phyloP scores from a whole-genome alignment of 2,329 filamentous ascomycete genomes.

The Ploettnerulaceae sp. region DNA sequence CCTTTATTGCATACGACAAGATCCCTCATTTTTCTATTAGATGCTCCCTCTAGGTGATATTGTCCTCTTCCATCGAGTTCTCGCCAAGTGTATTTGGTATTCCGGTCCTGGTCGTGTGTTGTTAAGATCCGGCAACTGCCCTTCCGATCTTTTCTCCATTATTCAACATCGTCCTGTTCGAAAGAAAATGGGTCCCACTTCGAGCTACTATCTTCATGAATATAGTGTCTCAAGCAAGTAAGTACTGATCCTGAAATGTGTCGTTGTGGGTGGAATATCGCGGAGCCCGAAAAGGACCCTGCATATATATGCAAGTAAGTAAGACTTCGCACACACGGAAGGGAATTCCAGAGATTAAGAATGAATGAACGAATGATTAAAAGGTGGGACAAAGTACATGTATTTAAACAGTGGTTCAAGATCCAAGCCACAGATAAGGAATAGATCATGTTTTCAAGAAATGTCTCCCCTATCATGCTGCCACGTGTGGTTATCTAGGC shows the following conservation, averaged over 20 bases:
- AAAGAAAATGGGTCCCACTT: background rate
- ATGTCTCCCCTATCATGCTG: constrained; percentile 12
- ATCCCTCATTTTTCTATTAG: too few relatives aligned
- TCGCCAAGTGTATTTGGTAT: too few relatives aligned
- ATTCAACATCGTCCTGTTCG: too few relatives aligned
- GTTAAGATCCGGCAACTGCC: too few relatives aligned
- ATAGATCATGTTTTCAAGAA: constrained; percentile 6
- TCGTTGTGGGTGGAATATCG: background rate
- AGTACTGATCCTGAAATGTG: background rate
- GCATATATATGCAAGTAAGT: too few relatives aligned
- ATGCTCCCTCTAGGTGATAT: too few relatives aligned
- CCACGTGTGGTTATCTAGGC: constrained; percentile 7
- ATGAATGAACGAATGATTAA: background rate
- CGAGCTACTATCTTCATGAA: background rate
- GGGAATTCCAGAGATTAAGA: background rate
- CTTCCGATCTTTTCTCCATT: too few relatives aligned
- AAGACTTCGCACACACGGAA: background rate
- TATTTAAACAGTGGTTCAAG: constrained; percentile 15
- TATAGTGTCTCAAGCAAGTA: too few relatives aligned
- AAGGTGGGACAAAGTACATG: constrained; percentile 1
- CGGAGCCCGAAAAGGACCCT: background rate
- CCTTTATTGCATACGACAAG: too few relatives aligned
- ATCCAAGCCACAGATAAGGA: constrained; percentile 23
- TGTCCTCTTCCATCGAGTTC: too few relatives aligned
- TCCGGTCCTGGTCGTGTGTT: too few relatives aligned